These are phyloP conservation scores for Clarireedia hainanense DNA, from an alignment of 2,329 filamentous ascomycete species.

Conservation along the genomic window DNA sequence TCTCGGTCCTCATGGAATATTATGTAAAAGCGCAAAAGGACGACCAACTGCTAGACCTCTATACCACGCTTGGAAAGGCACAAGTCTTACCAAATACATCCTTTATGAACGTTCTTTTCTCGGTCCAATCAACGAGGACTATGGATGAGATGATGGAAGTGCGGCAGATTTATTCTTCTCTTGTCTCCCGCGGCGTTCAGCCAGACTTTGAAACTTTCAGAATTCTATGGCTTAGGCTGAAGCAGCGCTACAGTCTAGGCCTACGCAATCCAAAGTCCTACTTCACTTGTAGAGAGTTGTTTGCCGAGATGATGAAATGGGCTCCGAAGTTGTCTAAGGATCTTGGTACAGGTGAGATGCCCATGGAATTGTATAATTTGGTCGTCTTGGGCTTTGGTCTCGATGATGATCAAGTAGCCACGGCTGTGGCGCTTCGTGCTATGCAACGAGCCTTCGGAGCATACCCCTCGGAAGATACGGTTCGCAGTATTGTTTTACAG, in stretches of 20 bases:
- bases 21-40: constrained; percentile 58
- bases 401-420: constrained; percentile 39
- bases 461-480: constrained; percentile 38
- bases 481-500: constrained; percentile 40
- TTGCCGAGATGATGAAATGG: constrained; percentile 37
- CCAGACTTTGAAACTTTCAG: constrained; percentile 27
- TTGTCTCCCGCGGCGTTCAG: constrained; percentile 9
- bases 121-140: constrained; percentile 29
- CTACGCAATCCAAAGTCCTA: background rate
- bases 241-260: constrained; percentile 9
- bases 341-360: constrained; percentile 31
- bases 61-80: constrained; percentile 52
- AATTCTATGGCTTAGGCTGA: constrained; percentile 26
- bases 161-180: background rate
- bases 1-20: constrained; percentile 64
- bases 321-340: constrained; percentile 28
- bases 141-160: background rate
- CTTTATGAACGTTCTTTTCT: constrained; percentile 73
- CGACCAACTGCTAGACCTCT: constrained; percentile 49
- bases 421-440: constrained; percentile 40
- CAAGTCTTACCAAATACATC: constrained; percentile 62
- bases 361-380: constrained; percentile 41
- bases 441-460: constrained; percentile 36
- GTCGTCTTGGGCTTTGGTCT: constrained; percentile 44
- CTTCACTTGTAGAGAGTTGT: constrained; percentile 28